Evolutionary conservation across 345 rosid genomes (phyloP).

Genomic region (Cardamine occulta): DNA sequence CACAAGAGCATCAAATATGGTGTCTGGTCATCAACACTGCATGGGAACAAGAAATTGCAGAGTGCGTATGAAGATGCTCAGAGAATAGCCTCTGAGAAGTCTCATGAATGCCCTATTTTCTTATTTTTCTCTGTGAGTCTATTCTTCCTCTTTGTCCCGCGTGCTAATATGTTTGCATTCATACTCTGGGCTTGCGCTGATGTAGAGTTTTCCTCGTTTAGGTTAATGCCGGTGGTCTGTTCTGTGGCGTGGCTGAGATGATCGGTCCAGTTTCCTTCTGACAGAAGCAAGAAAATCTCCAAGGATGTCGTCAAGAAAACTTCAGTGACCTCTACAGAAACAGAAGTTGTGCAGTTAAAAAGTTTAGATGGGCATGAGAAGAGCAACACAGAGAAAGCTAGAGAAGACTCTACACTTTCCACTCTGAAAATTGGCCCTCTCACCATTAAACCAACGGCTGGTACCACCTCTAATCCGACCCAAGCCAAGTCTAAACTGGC

Average conservation of each 20-base stretch:
- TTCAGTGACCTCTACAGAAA: conserved; percentile 17
- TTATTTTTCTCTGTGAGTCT: conserved; percentile 84
- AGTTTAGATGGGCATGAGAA: conserved; percentile 14
- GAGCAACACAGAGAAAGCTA: conserved; percentile 5
- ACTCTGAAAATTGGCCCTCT: conserved; percentile 28
- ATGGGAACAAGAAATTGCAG: conserved; percentile 93
- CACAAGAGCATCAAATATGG: conserved; percentile 95
- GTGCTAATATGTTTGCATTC: conserved; percentile 4
- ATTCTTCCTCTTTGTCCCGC: neutral
- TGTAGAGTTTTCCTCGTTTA: conserved; percentile 30
- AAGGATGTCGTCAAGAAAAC: conserved; percentile 19
- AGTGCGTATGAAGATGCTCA: conserved; percentile 75
- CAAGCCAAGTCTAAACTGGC: conserved; percentile 10
- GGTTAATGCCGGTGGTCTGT: conserved; percentile 98
- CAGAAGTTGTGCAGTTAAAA: neutral
- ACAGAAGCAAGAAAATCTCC: conserved; percentile 34
- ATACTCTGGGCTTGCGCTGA: conserved; percentile 23
- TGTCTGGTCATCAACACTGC: conserved; percentile 93
- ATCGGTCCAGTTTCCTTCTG: conserved; percentile 74
- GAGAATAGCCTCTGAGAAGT: conserved; percentile 56
- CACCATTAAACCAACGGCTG: conserved; percentile 28
- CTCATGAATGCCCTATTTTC: conserved; percentile 71
- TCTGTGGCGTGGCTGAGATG: conserved; percentile 98
- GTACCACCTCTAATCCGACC: neutral
- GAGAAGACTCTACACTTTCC: conserved; percentile 8